Percentiles rank a stretch among this genome's conserved stretches.
phyloP scores from a whole-genome alignment of 257 asterid species.

The Henckelia pumila region DNA sequence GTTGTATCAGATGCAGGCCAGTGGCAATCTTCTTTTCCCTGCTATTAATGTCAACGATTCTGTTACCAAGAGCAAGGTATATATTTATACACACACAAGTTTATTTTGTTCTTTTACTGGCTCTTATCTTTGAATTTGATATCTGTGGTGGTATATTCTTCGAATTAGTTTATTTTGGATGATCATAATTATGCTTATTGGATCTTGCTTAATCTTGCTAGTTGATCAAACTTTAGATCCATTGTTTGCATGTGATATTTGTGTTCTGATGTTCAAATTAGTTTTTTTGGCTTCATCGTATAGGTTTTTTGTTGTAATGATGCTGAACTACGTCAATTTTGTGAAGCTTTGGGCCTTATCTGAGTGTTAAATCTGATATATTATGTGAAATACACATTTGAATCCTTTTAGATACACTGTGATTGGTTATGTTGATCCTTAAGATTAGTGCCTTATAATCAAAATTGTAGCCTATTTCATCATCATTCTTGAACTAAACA shows the following conservation, averaged over 20 bases:
- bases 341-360: background rate
- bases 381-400: background rate
- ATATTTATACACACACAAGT: background rate
- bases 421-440: background rate
- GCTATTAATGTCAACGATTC: slow-evolving; percentile 86
- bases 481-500: background rate
- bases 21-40: slow-evolving; percentile 70
- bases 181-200: background rate
- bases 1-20: slow-evolving; percentile 83
- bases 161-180: background rate
- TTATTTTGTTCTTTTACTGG: background rate
- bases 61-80: slow-evolving; percentile 95
- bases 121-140: slow-evolving; percentile 7
- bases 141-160: background rate
- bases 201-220: background rate
- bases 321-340: background rate
- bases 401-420: background rate
- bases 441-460: background rate
- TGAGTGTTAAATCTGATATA: background rate
- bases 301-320: background rate
- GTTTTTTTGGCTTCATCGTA: background rate
- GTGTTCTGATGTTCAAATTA: background rate
- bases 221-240: slow-evolving; percentile 1
- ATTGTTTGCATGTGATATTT: background rate
- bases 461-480: background rate